A percentile compares a stretch with the other conserved stretches of the same genome.
Evolutionary conservation across 257 asterid genomes (phyloP).

Genomic region (Solanum paucissectum): DNA sequence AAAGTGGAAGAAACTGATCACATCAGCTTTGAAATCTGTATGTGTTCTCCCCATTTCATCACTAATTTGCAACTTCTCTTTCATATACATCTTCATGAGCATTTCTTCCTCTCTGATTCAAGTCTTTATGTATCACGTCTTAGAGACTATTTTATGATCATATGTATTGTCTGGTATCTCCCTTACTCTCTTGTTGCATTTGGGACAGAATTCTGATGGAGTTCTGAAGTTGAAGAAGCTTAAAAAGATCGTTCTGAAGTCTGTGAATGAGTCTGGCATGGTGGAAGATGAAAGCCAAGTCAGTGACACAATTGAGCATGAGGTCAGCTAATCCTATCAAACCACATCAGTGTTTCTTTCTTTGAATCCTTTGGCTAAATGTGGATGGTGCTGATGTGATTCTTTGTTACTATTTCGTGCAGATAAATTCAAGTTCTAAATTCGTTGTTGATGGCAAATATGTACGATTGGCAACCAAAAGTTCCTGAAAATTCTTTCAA

Average conservation of each 20-base stretch:
- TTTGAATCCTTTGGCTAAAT: not conserved
- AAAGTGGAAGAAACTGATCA: conserved; percentile 84
- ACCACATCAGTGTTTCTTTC: not conserved
- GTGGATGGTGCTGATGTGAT: not conserved
- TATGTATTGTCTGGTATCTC: not conserved
- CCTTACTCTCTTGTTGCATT: conserved; percentile 5
- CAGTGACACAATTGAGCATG: conserved; percentile 39
- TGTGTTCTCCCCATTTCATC: conserved; percentile 3
- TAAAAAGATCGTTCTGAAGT: conserved; percentile 36
- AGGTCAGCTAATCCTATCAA: conserved; percentile 28
- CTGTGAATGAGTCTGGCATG: conserved; percentile 52
- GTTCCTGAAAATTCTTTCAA: conserved; percentile 7
- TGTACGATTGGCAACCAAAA: conserved; percentile 35
- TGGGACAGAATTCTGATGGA: conserved; percentile 56
- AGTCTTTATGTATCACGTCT: not conserved
- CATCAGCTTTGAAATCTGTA: conserved; percentile 69
- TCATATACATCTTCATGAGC: not conserved
- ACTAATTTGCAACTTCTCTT: not conserved
- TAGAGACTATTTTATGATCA: not conserved
- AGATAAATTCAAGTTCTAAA: conserved; percentile 63
- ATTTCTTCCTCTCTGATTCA: not conserved
- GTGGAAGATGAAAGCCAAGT: conserved; percentile 29
- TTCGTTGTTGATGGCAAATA: conserved; percentile 51
- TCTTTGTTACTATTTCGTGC: conserved; percentile 6
- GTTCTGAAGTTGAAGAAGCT: conserved; percentile 56